Conservation (phyloP, 148 eudicot species). For the Diospyros lotus region DNA sequence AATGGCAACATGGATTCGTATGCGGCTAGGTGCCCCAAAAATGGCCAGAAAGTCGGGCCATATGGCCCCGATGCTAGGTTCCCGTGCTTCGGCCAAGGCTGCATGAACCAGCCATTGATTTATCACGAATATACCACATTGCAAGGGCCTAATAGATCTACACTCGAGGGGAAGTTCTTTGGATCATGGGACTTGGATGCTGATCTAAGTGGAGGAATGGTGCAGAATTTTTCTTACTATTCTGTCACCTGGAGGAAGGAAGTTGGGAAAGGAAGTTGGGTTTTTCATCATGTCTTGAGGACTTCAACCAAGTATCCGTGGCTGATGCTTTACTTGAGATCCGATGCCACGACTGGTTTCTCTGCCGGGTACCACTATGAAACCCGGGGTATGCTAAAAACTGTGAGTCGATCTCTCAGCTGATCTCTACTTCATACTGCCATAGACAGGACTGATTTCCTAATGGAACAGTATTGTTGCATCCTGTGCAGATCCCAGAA, state of each 20-base stretch:
- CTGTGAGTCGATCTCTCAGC: constrained; percentile 23
- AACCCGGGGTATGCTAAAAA: constrained; percentile 51
- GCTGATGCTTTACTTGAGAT: constrained; percentile 56
- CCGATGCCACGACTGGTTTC: constrained; percentile 42
- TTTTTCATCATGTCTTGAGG: constrained; percentile 35
- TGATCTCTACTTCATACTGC: background rate
- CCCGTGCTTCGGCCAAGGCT: constrained; percentile 43
- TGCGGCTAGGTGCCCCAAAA: constrained; percentile 30
- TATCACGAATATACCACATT: constrained; percentile 33
- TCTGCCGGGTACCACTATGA: constrained; percentile 56
- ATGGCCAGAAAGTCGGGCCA: constrained; percentile 32
- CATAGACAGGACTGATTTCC: background rate
- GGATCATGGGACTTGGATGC: constrained; percentile 47
- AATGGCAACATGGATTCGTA: constrained; percentile 45
- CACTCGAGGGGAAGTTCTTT: constrained; percentile 29
- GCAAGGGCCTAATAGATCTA: constrained; percentile 11
- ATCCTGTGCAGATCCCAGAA: constrained; percentile 30
- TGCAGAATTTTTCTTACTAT: constrained; percentile 26
- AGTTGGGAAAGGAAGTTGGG: constrained; percentile 48
- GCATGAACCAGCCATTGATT: constrained; percentile 45
- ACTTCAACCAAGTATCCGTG: constrained; percentile 39
- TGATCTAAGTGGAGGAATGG: constrained; percentile 9
- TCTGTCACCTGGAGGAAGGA: constrained; percentile 41
- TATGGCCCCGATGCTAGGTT: constrained; percentile 23
- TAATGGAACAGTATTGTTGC: too few relatives aligned